Evolutionary conservation across 1,284 basidiomycete genomes (phyloP).

Genomic region (Tilletia walkeri): DNA sequence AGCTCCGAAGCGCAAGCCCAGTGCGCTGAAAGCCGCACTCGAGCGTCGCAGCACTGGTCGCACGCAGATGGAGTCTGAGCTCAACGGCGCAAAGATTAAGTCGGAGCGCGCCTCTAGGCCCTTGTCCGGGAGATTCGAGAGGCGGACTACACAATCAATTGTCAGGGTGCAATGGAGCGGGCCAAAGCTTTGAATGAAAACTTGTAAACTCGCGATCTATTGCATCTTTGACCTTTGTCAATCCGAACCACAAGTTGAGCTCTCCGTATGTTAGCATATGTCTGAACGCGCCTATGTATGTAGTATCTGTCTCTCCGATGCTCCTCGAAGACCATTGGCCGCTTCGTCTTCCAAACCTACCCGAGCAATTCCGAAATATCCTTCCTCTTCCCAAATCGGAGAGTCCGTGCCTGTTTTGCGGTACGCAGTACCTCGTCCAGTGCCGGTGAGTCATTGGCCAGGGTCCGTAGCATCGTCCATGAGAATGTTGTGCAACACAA

Average conservation of each 20-base stretch:
- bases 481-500: conserved; percentile 2
- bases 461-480: not conserved
- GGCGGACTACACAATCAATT: not conserved
- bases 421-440: not conserved
- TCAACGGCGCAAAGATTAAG: not conserved
- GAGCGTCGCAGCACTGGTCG: not conserved
- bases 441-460: not conserved
- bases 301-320: not conserved
- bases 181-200: not conserved
- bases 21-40: not conserved
- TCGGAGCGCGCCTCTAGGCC: not conserved
- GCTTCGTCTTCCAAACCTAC: not conserved
- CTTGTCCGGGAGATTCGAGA: conserved; percentile 5
- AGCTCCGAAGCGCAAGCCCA: not conserved
- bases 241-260: no score
- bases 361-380: not conserved
- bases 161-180: not conserved
- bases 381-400: not conserved
- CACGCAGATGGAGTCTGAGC: conserved; percentile 1
- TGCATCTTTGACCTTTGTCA: not conserved
- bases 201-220: not conserved
- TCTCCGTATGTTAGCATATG: no score
- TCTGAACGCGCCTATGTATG: not conserved
- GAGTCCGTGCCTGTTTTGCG: not conserved
- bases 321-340: not conserved